These are phyloP conservation scores for Neoboletus brunneissimus DNA, from an alignment of 768 basidiomycete species.

Conservation along the genomic window DNA sequence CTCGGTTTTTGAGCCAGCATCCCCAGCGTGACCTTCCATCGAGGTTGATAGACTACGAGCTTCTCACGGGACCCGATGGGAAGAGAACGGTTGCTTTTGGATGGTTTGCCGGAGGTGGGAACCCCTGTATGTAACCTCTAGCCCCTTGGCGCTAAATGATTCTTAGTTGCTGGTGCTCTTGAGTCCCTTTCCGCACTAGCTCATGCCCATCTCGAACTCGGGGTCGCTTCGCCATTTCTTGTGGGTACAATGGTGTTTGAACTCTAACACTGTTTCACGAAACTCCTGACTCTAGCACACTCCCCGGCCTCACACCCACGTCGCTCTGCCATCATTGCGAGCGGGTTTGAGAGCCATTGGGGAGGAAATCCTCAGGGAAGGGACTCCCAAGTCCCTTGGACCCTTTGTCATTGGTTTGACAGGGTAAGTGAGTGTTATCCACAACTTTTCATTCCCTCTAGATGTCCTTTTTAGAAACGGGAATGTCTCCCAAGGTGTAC, in stretches of 20 bases:
- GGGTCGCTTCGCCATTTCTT: constrained; percentile 80
- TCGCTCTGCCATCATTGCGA: constrained; percentile 52
- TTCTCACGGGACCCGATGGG: constrained; percentile 59
- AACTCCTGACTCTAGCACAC: constrained; percentile 45
- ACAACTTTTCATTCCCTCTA: background rate
- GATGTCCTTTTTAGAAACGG: constrained; percentile 51
- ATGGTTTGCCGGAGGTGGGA: constrained; percentile 84
- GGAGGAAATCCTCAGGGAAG: constrained; percentile 48
- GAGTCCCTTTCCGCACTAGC: constrained; percentile 80
- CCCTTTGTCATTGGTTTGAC: constrained; percentile 82
- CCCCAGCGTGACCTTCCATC: constrained; percentile 32
- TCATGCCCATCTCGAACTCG: constrained; percentile 72
- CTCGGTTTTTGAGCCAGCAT: constrained; percentile 51
- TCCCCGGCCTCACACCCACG: constrained; percentile 75
- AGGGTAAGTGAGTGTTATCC: constrained; percentile 48
- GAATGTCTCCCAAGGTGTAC: constrained; percentile 76
- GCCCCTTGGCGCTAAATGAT: constrained; percentile 1
- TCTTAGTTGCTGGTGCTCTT: constrained; percentile 74
- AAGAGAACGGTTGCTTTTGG: constrained; percentile 88
- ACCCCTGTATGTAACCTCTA: background rate
- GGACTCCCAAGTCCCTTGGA: constrained; percentile 61
- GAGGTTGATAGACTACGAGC: constrained; percentile 81
- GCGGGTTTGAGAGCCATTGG: constrained; percentile 57
- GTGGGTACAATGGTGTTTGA: constrained; percentile 39
- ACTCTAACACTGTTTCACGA: background rate